Base-by-base conservation (phyloP, 2,329 filamentous ascomycete genomes). In the Botryotinia convoluta region DNA sequence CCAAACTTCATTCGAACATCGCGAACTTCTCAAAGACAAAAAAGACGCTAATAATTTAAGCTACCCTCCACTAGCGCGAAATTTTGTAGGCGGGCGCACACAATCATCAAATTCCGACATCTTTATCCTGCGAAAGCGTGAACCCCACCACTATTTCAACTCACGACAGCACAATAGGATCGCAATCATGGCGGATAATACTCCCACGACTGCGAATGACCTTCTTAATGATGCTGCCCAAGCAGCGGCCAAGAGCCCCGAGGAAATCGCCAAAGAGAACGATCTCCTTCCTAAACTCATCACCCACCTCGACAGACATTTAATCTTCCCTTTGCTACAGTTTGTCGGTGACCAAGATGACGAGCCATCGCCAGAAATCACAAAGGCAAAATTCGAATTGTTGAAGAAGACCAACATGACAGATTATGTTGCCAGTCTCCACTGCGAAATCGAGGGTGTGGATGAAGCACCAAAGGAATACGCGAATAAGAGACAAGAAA, bases 371-470 rank as follows among this genome's bases (percentile, higher is more conserved):
- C 87, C 87, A 80, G 91, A 95, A 83, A 91, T 97, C 79, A 91
- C 92, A 76, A 90, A 92, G 82, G 91, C 94, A 79, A 97, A 97
- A 84, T 97, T 95, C 83, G 92, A 95, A 85, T 90, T 99, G 74
- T 90, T 99, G 79, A 95, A 97, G 86, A 91, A 94, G 83, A 98
- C 96, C 81, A 98, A 98, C 87, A 99, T 99, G 96, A 96, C 92
- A 80, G 96, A 99, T 84, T 99, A 97, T 83, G 93, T 98, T 72
- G 95, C 95, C 81, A 93, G 92, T 81, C 86, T 99, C 78, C 94
- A 97, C 87, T 92, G 93, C 82, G 93, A 98, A 81, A 90, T 99
- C 78, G 90, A 98, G 86, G 88, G 91, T 79, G 89, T 94, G 77
- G 87, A 92, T 74, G 88, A 93, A 75, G 86, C 92, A 72, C 95